Evolutionary conservation across 805 yeast genomes (phyloP).

Genomic region (Naumovozyma castellii): DNA sequence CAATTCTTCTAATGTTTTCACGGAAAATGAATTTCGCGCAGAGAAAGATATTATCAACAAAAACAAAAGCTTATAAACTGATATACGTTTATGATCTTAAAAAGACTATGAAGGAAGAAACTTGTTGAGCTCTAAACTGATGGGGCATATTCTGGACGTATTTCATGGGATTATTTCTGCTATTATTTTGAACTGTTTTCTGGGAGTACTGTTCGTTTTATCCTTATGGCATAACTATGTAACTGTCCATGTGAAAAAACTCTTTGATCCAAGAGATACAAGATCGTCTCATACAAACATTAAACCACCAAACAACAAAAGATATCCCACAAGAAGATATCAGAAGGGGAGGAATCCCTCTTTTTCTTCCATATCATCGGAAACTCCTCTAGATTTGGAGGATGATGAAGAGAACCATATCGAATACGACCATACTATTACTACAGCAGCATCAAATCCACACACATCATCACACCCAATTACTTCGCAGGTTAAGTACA

Average conservation of each 20-base stretch:
- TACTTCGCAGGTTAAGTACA: not conserved
- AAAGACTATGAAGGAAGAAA: too few species aligned
- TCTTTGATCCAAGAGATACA: conserved; percentile 24
- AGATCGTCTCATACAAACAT: conserved; percentile 19
- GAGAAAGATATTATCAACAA: not conserved
- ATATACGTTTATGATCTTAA: too few species aligned
- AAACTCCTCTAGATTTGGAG: conserved; percentile 16
- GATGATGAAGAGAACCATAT: conserved; percentile 21
- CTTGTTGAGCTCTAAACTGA: not conserved
- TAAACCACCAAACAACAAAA: conserved; percentile 4
- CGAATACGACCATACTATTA: conserved; percentile 25
- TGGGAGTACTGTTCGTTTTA: conserved; percentile 20
- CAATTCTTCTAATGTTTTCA: too few species aligned
- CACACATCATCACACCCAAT: not conserved
- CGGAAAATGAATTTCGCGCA: not conserved
- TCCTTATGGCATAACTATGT: conserved; percentile 27
- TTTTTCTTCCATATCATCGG: conserved; percentile 13
- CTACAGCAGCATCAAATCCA: conserved; percentile 5
- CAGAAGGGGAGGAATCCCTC: conserved; percentile 6
- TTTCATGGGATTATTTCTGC: conserved; percentile 1
- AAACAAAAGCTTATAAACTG: too few species aligned
- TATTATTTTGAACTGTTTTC: conserved; percentile 8
- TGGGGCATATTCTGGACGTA: not conserved
- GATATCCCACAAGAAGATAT: conserved; percentile 2
- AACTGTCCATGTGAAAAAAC: conserved; percentile 17